Percentiles rank a stretch among this genome's conserved stretches.
Evolutionary conservation across 352 stramenopile genomes (phyloP).

Genomic region (Plasmopara muralis): DNA sequence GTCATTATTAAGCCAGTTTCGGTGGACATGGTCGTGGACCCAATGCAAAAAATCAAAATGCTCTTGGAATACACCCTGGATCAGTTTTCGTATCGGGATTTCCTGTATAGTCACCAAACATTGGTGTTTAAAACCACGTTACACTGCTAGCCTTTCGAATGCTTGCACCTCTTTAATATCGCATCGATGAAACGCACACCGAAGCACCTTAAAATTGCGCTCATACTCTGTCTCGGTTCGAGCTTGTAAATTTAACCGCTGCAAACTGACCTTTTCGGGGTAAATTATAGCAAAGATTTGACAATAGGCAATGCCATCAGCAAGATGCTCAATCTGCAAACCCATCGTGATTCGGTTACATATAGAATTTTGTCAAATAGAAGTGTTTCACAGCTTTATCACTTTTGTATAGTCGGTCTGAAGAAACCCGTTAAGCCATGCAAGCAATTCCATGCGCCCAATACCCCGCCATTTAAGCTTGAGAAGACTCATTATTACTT

Average conservation of each 20-base stretch:
- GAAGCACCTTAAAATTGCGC: slow-evolving; percentile 55
- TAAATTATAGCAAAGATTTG: slow-evolving; percentile 68
- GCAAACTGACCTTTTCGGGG: slow-evolving; percentile 53
- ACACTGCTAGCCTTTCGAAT: not conserved
- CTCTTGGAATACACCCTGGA: slow-evolving; percentile 68
- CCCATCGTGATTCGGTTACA: not conserved
- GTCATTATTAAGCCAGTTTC: slow-evolving; percentile 53
- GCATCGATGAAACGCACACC: slow-evolving; percentile 47
- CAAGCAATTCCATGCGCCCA: slow-evolving; percentile 66
- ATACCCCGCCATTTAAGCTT: slow-evolving; percentile 73
- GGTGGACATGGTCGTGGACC: slow-evolving; percentile 75
- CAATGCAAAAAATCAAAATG: slow-evolving; percentile 82
- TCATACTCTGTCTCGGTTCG: slow-evolving; percentile 47
- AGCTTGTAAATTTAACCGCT: slow-evolving; percentile 56
- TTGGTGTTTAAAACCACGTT: not conserved
- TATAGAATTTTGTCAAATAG: not conserved
- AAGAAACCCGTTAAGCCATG: slow-evolving; percentile 75
- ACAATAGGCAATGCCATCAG: slow-evolving; percentile 75
- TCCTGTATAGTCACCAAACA: slow-evolving; percentile 30
- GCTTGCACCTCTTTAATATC: slow-evolving; percentile 53
- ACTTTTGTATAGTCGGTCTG: slow-evolving; percentile 81
- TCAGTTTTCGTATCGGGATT: slow-evolving; percentile 56
- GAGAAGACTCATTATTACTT: slow-evolving; percentile 51
- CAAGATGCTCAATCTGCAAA: slow-evolving; percentile 61
- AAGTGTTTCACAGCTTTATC: not conserved